Evolutionary conservation across 768 basidiomycete species (phyloP), one percentile per base, ranked within the genome.

Genomic region (Kondoa subrosea): DNA sequence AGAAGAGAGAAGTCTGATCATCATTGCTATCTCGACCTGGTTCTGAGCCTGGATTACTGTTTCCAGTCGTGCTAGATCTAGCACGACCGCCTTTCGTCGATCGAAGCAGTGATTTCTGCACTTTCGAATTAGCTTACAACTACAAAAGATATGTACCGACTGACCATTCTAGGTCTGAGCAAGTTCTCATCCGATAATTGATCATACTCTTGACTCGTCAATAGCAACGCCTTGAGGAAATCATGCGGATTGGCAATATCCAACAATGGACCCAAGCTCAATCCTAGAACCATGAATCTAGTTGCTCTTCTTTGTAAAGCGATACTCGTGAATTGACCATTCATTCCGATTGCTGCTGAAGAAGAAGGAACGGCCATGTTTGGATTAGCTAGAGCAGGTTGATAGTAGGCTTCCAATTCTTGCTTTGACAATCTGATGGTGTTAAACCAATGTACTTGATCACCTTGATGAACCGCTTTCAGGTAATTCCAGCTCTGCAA

Each of bases 241-340:
- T 93, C 91, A 60, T 83, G 81, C 0, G 89, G 84, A 67, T 87
- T 85, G 67, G 84, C 81, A 57, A 91, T 86, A 72, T 92, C 90
- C 67, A 91, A 82, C 4, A 89, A 78, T 67, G 83, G 84, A 57
- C 88, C 86, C 56, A 93, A 81, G 8, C 88, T 91, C 84, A 92
- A 86, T 2, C 86, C 90, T 31, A 92, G 84, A 67, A 88, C 82
- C 58, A 88, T 85, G 74, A 88, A 91, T 58, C 88, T 87, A 72
- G 81, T 82, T 50, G 90, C 88, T 67, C 90, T 58, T 27, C 32
- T 17, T 32, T 34, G 61, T 30, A 34, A 30, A n/a, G 40, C 56
- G 4, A 8, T 4, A 2, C 15, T 21, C 3, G 34, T 26, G 15
- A 58, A 26, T 64, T 27, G 8, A 29, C 4, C 65, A 16, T 57